Conservation (phyloP, 2,329 filamentous ascomycete species). For the Plectosphaerella sp. region DNA sequence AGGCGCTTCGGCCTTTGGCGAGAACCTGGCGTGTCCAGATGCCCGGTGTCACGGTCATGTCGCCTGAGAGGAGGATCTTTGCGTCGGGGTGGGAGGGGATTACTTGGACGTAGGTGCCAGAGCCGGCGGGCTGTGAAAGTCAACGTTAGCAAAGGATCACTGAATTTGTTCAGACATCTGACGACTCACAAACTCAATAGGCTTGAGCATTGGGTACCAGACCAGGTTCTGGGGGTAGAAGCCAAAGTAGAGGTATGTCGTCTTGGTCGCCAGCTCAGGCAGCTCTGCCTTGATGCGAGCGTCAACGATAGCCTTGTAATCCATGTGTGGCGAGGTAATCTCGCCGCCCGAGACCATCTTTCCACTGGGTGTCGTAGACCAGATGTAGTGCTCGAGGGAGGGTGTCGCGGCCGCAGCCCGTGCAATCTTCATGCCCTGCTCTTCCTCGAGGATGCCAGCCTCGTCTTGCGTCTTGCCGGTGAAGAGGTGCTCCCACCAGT, state of each 20-base stretch:
- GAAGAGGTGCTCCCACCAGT: constrained; percentile 2
- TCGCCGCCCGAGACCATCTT: constrained; percentile 24
- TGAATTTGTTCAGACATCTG: no score
- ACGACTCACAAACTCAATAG: constrained; percentile 1
- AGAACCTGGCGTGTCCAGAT: constrained; percentile 18
- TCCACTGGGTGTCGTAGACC: constrained; percentile 36
- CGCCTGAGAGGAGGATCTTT: constrained; percentile 16
- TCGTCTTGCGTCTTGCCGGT: constrained; percentile 2
- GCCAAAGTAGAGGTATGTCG: constrained; percentile 31
- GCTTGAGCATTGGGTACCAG: constrained; percentile 3
- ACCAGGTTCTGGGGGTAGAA: constrained; percentile 29
- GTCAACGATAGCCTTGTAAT: constrained; percentile 35
- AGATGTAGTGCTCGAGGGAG: constrained; percentile 38
- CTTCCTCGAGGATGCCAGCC: constrained; percentile 21
- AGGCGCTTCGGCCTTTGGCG: constrained; percentile 9
- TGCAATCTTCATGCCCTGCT: constrained; percentile 35
- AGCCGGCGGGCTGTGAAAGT: constrained; percentile 5
- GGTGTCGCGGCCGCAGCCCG: constrained; percentile 29
- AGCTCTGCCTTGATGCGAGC: constrained; percentile 29
- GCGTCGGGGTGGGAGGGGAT: constrained; percentile 13
- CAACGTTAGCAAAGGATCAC: neutral
- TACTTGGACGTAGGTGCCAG: constrained; percentile 13
- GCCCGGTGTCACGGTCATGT: constrained; percentile 16
- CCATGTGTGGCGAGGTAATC: constrained; percentile 32
- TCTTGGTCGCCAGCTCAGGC: constrained; percentile 25